These are phyloP conservation scores for Aspergillus melleus DNA, from an alignment of 2,329 filamentous ascomycete genomes.

Conservation along the genomic window DNA sequence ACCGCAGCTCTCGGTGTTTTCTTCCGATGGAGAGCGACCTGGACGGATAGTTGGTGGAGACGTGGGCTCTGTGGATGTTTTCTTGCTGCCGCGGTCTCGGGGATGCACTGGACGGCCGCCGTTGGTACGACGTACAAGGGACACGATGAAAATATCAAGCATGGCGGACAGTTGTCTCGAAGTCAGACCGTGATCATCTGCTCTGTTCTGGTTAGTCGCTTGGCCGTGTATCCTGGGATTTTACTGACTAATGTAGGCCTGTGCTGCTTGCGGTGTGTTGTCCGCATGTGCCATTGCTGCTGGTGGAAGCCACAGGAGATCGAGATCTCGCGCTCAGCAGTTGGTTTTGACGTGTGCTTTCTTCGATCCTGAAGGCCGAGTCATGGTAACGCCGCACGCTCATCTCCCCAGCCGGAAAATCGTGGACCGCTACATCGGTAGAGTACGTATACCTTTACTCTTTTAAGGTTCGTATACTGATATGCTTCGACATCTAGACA, in stretches of 20 bases:
- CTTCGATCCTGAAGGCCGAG: conserved; percentile 44
- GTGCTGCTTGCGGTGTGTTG: conserved; percentile 62
- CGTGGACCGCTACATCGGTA: conserved; percentile 72
- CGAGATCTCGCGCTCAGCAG: conserved; percentile 61
- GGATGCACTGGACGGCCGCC: conserved; percentile 84
- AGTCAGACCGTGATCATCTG: conserved; percentile 73
- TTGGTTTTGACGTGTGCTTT: conserved; percentile 51
- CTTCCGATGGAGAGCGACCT: conserved; percentile 72
- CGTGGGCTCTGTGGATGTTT: conserved; percentile 65
- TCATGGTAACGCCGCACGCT: conserved; percentile 50
- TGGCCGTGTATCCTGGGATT: not conserved
- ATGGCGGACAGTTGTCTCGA: conserved; percentile 51
- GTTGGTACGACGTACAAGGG: conserved; percentile 69
- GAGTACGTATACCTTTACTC: conserved; percentile 40
- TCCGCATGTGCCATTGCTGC: conserved; percentile 57
- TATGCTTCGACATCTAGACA: conserved; percentile 32
- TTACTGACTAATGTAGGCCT: conserved; percentile 48
- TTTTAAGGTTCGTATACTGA: not conserved
- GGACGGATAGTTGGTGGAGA: conserved; percentile 80
- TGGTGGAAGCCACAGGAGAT: conserved; percentile 54
- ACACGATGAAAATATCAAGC: conserved; percentile 43
- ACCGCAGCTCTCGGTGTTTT: conserved; percentile 71
- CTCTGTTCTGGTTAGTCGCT: conserved; percentile 61
- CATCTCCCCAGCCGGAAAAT: conserved; percentile 61
- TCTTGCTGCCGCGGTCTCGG: conserved; percentile 72